Conservation (phyloP, 2,329 filamentous ascomycete species). For the Pseudocercospora vitis region DNA sequence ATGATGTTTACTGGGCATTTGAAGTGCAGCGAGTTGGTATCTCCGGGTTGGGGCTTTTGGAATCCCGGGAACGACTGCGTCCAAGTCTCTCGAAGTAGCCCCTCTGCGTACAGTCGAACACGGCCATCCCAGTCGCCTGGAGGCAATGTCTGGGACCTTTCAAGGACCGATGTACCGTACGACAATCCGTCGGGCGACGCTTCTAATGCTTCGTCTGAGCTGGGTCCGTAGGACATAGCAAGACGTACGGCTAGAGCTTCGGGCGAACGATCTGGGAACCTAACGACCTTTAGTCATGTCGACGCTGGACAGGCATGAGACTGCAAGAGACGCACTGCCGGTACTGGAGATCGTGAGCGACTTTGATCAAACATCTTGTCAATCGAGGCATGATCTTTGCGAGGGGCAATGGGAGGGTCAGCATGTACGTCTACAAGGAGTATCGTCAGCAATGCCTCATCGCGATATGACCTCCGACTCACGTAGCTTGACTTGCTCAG, state of each 20-base stretch:
- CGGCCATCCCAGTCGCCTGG: conserved; percentile 52
- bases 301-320: too few relatives aligned
- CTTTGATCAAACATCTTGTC: conserved; percentile 49
- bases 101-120: conserved; percentile 56
- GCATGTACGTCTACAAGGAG: conserved; percentile 21
- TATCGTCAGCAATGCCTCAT: not conserved
- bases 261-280: not conserved
- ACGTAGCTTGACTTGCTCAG: conserved; percentile 52
- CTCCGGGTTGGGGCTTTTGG: not conserved
- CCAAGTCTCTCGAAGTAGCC: conserved; percentile 49
- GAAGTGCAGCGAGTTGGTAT: conserved; percentile 34
- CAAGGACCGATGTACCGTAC: conserved; percentile 46
- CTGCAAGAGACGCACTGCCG: conserved; percentile 2
- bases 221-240: conserved; percentile 55
- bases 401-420: conserved; percentile 24
- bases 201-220: conserved; percentile 45
- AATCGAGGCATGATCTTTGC: conserved; percentile 37
- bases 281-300: not conserved
- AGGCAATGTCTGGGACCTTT: conserved; percentile 38
- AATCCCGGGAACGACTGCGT: conserved; percentile 48
- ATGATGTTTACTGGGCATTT: conserved; percentile 55
- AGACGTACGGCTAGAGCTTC: conserved; percentile 36
- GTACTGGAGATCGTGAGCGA: conserved; percentile 26
- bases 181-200: conserved; percentile 31
- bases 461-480: conserved; percentile 1